Percentiles rank a stretch among this genome's conserved stretches.
Conservation (phyloP, 495 filamentous ascomycete genomes). For the Penicillium cataractarum region DNA sequence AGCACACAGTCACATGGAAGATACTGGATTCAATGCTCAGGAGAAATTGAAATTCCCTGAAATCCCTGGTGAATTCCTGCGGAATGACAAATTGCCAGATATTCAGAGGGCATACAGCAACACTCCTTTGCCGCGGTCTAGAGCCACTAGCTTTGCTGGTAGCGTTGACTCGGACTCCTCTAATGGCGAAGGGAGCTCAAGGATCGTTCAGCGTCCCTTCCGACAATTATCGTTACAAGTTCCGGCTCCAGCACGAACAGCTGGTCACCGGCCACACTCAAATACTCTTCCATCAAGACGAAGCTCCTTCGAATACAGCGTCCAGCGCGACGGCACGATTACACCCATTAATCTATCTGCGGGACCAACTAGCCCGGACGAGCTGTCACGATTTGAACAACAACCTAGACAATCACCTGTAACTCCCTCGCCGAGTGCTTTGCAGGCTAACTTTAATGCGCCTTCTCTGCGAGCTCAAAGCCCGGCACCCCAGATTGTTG, state of each 20-base stretch:
- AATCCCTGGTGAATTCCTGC: constrained; percentile 51
- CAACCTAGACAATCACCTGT: neutral
- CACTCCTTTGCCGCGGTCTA: constrained; percentile 26
- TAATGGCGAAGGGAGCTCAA: constrained; percentile 26
- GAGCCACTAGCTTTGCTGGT: constrained; percentile 27
- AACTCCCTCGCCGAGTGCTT: neutral
- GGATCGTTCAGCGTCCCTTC: neutral
- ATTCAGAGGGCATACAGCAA: constrained; percentile 46
- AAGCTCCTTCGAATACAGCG: neutral
- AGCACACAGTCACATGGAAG: constrained; percentile 44
- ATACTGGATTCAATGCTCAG: constrained; percentile 48
- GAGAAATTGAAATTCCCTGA: constrained; percentile 51
- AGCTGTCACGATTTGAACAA: neutral
- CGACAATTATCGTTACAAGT: constrained; percentile 15
- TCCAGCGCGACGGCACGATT: neutral
- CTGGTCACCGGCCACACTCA: constrained; percentile 13
- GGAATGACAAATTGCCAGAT: constrained; percentile 41
- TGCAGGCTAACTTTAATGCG: neutral
- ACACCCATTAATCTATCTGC: neutral
- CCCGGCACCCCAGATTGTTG: neutral
- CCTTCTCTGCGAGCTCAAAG: neutral
- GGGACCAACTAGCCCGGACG: neutral
- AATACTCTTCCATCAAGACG: constrained; percentile 19
- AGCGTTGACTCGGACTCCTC: constrained; percentile 17
- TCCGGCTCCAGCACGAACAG: constrained; percentile 3